A percentile compares a stretch with the other conserved stretches of the same genome.
phyloP scores from a whole-genome alignment of 345 rosid genomes.

The Gossypium longicalyx region DNA sequence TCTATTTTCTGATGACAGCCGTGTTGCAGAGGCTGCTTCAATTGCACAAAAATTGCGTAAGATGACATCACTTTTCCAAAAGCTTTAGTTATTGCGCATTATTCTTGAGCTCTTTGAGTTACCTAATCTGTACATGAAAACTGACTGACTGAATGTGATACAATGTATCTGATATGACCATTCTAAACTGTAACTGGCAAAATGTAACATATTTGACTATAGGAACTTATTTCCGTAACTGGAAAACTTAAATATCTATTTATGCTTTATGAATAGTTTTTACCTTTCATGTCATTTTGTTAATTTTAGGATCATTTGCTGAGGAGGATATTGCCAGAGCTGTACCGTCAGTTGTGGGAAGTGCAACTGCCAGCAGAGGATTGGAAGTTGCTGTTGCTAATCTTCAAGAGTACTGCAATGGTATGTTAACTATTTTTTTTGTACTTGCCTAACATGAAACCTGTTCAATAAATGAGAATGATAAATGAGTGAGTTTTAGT shows the following conservation, averaged over 20 bases:
- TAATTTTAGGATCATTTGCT: slow-evolving; percentile 80
- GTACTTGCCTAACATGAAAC: slow-evolving; percentile 7
- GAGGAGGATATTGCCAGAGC: slow-evolving; percentile 95
- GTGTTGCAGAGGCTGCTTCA: slow-evolving; percentile 99
- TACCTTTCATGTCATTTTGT: slow-evolving; percentile 13
- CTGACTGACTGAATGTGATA: not conserved
- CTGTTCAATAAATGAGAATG: not conserved
- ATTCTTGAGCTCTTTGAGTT: not conserved
- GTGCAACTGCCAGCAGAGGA: slow-evolving; percentile 90
- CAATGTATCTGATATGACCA: not conserved
- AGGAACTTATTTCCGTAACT: not conserved
- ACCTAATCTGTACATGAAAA: not conserved
- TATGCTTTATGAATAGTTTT: not conserved
- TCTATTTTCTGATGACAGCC: slow-evolving; percentile 97
- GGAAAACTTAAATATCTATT: not conserved
- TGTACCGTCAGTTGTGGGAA: slow-evolving; percentile 62
- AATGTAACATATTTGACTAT: not conserved
- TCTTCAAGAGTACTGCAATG: slow-evolving; percentile 99
- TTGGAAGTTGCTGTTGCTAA: slow-evolving; percentile 98
- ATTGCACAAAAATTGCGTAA: slow-evolving; percentile 96
- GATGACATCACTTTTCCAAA: slow-evolving; percentile 17
- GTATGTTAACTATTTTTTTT: slow-evolving; percentile 37
- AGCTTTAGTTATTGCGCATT: not conserved
- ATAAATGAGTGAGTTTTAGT: not conserved
- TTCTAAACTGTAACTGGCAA: not conserved